Conservation (phyloP, 805 yeast species). For the Saccharomycopsis synnaedendra region DNA sequence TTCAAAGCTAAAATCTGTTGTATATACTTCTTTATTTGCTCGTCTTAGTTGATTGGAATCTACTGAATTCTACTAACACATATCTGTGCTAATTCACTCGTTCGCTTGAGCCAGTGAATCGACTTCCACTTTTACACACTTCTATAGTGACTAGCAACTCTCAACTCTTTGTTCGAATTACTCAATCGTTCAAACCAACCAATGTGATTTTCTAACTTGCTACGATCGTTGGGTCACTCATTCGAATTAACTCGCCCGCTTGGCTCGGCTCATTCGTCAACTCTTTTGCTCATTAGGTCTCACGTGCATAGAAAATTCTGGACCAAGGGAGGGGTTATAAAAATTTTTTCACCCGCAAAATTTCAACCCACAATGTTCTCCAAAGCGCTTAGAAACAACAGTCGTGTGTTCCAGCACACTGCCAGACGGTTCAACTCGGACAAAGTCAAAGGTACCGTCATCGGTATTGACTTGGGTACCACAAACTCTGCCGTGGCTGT, state of each 20-base stretch:
- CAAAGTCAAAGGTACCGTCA: slow-evolving; percentile 33
- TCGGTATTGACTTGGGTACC: slow-evolving; percentile 82
- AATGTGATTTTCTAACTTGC: too few relatives aligned
- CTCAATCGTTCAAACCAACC: too few relatives aligned
- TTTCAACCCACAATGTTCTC: slow-evolving; percentile 12
- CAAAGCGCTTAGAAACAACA: slow-evolving; percentile 13
- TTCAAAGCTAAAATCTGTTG: too few relatives aligned
- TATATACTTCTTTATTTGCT: too few relatives aligned
- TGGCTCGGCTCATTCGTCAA: background rate
- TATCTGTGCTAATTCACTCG: too few relatives aligned
- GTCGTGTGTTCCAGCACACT: slow-evolving; percentile 9
- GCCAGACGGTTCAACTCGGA: slow-evolving; percentile 17
- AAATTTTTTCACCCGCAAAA: background rate
- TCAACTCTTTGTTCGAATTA: too few relatives aligned
- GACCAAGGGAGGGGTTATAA: background rate
- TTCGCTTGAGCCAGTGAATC: too few relatives aligned
- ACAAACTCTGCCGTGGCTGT: slow-evolving; percentile 85
- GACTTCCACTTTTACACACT: too few relatives aligned
- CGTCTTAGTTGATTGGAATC: too few relatives aligned
- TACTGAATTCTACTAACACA: too few relatives aligned
- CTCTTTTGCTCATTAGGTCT: background rate
- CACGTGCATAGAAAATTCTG: background rate
- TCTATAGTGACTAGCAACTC: too few relatives aligned
- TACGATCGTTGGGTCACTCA: too few relatives aligned
- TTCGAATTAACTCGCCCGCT: background rate